Conservation (phyloP, 345 rosid genomes). For the Arabis alpina region DNA sequence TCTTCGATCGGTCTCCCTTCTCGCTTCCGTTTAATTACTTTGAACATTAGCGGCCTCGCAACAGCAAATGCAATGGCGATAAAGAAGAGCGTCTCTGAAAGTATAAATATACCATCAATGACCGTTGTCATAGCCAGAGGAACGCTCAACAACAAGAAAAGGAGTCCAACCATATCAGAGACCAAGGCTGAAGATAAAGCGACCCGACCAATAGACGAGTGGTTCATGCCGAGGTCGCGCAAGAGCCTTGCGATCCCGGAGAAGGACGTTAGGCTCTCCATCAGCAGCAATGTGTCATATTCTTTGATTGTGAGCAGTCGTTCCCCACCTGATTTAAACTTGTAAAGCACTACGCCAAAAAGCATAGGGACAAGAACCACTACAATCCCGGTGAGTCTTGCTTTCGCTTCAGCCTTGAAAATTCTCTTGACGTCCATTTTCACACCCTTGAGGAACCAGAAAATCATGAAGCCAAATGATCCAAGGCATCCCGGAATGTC, state of each 20-base stretch:
- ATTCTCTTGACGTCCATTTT: constrained; percentile 52
- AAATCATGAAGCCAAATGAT: constrained; percentile 47
- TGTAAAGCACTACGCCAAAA: not conserved
- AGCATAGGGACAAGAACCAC: constrained; percentile 34
- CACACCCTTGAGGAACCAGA: constrained; percentile 57
- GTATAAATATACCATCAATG: not conserved
- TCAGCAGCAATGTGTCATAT: constrained; percentile 17
- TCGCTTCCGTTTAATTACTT: constrained; percentile 29
- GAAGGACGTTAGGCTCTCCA: constrained; percentile 48
- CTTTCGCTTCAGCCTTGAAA: constrained; percentile 36
- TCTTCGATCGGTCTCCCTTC: constrained; percentile 47
- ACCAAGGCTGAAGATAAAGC: constrained; percentile 50
- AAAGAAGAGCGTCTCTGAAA: not conserved
- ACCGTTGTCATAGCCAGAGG: fast-evolving
- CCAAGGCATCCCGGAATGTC: constrained; percentile 45
- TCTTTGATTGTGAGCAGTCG: not conserved
- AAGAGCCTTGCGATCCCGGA: constrained; percentile 54
- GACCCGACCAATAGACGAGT: constrained; percentile 53
- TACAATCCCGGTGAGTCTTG: constrained; percentile 39
- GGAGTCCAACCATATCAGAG: constrained; percentile 37
- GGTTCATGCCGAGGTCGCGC: constrained; percentile 52
- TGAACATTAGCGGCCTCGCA: constrained; percentile 37
- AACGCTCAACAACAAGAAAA: not conserved
- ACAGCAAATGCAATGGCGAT: not conserved
- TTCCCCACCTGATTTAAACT: not conserved